Base-by-base conservation (phyloP, 2,329 filamentous ascomycete species). In the Aspergillus ruber region DNA sequence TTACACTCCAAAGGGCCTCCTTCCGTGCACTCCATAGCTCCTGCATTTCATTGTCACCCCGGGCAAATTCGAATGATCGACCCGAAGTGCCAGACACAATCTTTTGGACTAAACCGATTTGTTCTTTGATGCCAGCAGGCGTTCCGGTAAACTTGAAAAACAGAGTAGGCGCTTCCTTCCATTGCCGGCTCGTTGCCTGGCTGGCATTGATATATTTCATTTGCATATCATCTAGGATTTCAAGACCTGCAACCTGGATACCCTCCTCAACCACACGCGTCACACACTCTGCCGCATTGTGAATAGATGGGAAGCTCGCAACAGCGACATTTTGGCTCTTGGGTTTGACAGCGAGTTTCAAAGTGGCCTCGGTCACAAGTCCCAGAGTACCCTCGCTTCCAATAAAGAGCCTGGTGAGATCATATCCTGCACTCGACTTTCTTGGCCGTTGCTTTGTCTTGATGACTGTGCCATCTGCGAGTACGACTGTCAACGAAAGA, bases 311-410 rank as follows among this genome's bases (percentile, higher is more conserved):
- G 63, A 87, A 86, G 42, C 78, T 82, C 54, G 79, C 81, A 13
- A 95, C 86, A 3, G 90, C 90, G 3, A 95, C 90, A 52, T 80
- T 88, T 43, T 86, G 86, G 51, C 83, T 85, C 56, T 85, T 82
- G 1, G 90, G 90, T 64, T 84, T 85, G 20, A 89, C 85, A 0
- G 88, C 89, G 38, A 96, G 76, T 72, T 94, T 95, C 57, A 96
- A 75, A 2, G 85, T 90, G 4, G 90, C 90, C 73, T 96, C 90
- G 0, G 90, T 95, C 35, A 95, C 87, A 10, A 96, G 80, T 7
- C 90, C 90, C 1, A 96, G 81, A 1, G 90, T 96, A 42, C 90
- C 90, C 73, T 96, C 90, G 57, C 85, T 90, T 41, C 90, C 90
- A 66, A 95, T 86, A 68, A 95, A 93, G 50, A 94, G 79, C 60